Percentiles rank a stretch among this genome's conserved stretches.
phyloP scores from a whole-genome alignment of 345 rosid species.

The Euclidium syriacum region DNA sequence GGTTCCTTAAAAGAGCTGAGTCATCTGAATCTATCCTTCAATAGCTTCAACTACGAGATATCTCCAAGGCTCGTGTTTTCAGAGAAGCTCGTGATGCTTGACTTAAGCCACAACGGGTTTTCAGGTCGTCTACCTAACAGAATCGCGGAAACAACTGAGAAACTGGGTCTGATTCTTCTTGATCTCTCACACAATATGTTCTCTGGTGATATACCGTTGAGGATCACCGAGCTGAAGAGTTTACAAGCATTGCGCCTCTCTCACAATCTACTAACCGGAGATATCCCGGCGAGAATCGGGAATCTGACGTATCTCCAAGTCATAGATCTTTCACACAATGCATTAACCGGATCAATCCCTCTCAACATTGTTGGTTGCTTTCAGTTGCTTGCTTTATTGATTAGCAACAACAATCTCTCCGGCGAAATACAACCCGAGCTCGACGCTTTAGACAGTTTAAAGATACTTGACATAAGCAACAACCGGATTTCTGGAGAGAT shows the following conservation, averaged over 20 bases:
- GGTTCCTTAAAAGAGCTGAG: constrained; percentile 49
- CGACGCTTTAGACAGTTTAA: constrained; percentile 75
- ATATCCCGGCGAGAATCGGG: constrained; percentile 78
- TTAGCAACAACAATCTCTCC: constrained; percentile 69
- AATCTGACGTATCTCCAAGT: constrained; percentile 85
- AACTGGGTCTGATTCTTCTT: constrained; percentile 70
- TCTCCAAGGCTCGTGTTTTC: constrained; percentile 70
- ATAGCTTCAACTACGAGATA: constrained; percentile 54
- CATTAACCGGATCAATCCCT: constrained; percentile 73
- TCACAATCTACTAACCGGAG: constrained; percentile 65
- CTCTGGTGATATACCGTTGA: constrained; percentile 63
- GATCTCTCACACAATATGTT: constrained; percentile 76
- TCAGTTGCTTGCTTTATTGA: constrained; percentile 69
- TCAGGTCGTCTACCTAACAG: constrained; percentile 62
- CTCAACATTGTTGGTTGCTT: constrained; percentile 81
- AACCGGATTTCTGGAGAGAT: constrained; percentile 81
- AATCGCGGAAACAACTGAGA: constrained; percentile 63
- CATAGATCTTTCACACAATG: constrained; percentile 73
- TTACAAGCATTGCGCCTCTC: constrained; percentile 87
- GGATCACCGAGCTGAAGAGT: constrained; percentile 69
- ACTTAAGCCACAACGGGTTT: constrained; percentile 73
- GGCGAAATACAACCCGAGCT: constrained; percentile 91
- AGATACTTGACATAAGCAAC: constrained; percentile 77
- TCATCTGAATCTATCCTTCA: constrained; percentile 65
- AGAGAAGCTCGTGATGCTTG: constrained; percentile 67